Base-by-base conservation (phyloP, 139 green algal genomes). In the Picochlorum sp. region DNA sequence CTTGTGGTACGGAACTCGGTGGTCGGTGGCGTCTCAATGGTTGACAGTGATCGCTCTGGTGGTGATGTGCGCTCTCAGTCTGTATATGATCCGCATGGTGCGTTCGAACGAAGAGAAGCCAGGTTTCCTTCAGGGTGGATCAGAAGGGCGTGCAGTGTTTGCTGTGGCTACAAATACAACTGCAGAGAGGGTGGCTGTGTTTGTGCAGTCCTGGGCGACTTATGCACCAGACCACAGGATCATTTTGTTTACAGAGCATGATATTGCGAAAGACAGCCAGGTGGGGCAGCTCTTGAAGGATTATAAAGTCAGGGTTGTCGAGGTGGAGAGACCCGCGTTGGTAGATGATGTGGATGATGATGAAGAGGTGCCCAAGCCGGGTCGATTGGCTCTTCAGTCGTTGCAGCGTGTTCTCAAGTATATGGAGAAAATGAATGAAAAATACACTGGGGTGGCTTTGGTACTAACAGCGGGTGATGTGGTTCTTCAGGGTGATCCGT, bases 401-500 rank as follows among this genome's bases (percentile, higher is more conserved):
- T 18, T 65, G 58, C n/a, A 59, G 23, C 58, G 57, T 26, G 16
- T 45, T 0, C 23, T 65, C 20, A 28, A 45, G 7, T 56, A 65
- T 26, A 18, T 65, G 23, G 58, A 65, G 10, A 28, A 58, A 52
- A 59, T n/a, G 23, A 32, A 18, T 32, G 41, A 50, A 9, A 23
- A 14, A 18, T 30, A 38, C 13, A 8, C 1, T 32, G 13, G 23
- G 11, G 44, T n/a, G 13, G 58, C 57, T 50, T 11, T 32, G 13
- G 20, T 59, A 13, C 20, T 28, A 11, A 26, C n/a, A 15, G n/a
- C 23, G 15, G 58, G 23, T 11, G 23, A 65, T 14, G 57, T 59
- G n/a, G 58, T 32, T 28, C 23, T 65, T 32, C 58, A 65, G 23
- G 58, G 23, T 14, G 58, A 65, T 32, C 58, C 58, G 8, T 65